Evolutionary conservation across 345 rosid species (phyloP), one percentile per base, ranked within the genome.

Genomic region (Microthlaspi erraticum): DNA sequence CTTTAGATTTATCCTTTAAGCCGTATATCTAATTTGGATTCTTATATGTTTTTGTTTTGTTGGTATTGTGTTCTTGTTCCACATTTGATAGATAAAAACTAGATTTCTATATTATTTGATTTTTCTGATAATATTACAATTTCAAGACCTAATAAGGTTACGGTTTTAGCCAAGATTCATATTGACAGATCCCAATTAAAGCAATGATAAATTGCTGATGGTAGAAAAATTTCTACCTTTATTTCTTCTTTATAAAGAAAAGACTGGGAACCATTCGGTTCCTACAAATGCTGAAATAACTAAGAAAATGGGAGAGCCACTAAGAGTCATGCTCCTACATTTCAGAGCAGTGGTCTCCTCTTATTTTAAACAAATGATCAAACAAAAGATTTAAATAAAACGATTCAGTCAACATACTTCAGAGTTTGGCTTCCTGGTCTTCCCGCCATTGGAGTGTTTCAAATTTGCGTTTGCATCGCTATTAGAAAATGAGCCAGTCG

Each of bases 21-120:
- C 38, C 65, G 62, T 52, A 20, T 42, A 58, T 45, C 66, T 58
- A 69, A 61, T 71, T 70, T 70, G 67, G 68, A 50, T 50, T 70
- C 43, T 70, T 60, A 70, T 60, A 39, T 39, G 60, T 39, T 39
- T 38, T 38, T 50, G 42, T 17, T 50, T 51, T 71, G 61, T 60
- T 71, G 60, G 60, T 71, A 51, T 70, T 70, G 59, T 56, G 37
- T 68, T 34, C 16, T 0, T 39, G 60, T 51, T 50, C 51, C 31
- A 49, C 66, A 49, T 37, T 59, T 11, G 31, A 70, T 69, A 69
- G 74, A 60, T 60, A 50, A 39, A 50, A 49, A 69, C 58, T 9
- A 12, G 10, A 49, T 49, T 48, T 38, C 2, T 53, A 14, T 65
- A 62, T 60, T 32, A 12, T 60, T 49, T 49, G n/a, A n/a, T n/a